A percentile compares a stretch with the other conserved stretches of the same genome.
Conservation (phyloP, 2,329 filamentous ascomycete species). For the Penicillium sp. region DNA sequence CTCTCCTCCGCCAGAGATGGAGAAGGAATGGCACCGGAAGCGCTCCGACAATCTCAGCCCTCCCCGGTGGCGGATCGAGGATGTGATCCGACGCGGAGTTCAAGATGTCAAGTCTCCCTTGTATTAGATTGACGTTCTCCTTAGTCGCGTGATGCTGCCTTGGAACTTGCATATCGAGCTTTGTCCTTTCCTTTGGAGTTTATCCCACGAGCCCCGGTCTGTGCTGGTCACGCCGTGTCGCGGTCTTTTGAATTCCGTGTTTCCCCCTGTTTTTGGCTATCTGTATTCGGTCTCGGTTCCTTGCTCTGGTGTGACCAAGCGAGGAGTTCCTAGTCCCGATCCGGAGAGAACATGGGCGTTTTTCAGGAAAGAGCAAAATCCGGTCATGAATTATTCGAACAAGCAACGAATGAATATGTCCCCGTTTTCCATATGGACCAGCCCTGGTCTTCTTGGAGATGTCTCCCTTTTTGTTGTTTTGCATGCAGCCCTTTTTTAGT, state of each 20-base stretch:
- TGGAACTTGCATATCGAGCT: slow-evolving; percentile 11
- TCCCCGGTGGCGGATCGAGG: slow-evolving; percentile 73
- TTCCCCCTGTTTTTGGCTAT: slow-evolving; percentile 22
- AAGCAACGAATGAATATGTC: slow-evolving; percentile 16
- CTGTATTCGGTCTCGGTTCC: slow-evolving; percentile 3
- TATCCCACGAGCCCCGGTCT: slow-evolving; percentile 25
- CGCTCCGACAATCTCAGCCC: slow-evolving; percentile 53
- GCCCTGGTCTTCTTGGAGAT: slow-evolving; percentile 4
- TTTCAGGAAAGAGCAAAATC: slow-evolving; percentile 9
- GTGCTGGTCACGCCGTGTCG: slow-evolving; percentile 41
- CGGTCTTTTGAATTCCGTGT: slow-evolving; percentile 14
- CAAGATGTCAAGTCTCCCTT: slow-evolving; percentile 70
- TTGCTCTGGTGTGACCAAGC: slow-evolving; percentile 4
- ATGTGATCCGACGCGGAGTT: slow-evolving; percentile 67
- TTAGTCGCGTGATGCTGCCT: slow-evolving; percentile 14
- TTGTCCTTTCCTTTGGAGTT: slow-evolving; percentile 9
- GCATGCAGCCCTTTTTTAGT: slow-evolving; percentile 12
- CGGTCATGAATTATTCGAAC: slow-evolving; percentile 24
- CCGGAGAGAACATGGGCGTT: neutral
- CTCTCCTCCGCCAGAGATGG: slow-evolving; percentile 58
- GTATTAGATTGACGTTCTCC: slow-evolving; percentile 47
- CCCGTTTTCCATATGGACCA: slow-evolving; percentile 4
- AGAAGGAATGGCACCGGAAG: slow-evolving; percentile 58
- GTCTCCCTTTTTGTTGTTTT: slow-evolving; percentile 2
- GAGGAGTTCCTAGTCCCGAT: neutral